Base-by-base conservation (phyloP, 148 eudicot genomes). In the Fagopyrum tataricum region DNA sequence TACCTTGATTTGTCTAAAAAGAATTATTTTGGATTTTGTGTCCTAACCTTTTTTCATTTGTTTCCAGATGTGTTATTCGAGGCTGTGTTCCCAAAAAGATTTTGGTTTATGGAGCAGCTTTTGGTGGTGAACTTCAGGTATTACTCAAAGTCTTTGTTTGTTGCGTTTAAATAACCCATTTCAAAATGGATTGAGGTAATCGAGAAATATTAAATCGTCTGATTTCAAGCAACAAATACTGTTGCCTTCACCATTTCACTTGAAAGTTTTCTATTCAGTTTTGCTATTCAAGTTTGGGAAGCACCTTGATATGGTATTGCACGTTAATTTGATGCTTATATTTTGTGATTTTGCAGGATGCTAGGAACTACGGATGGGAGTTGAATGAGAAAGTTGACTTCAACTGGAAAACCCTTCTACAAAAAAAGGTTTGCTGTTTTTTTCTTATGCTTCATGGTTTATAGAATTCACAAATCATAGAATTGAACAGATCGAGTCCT, bases 11-110 rank as follows among this genome's bases (percentile, higher is more conserved):
- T n/a, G 4, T 52, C 20, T 52, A 5, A 7, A 2, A 12, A 56
- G 10, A 56, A 1, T 1, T 56, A 18, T 7, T 20, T 24, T 56
- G 62, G 62, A 56, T 18, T 56, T 56, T 56, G 62, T 21, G 21
- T 67, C 1, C 56, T 39, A 75, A 37, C n/a, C 2, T 14, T 64
- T 37, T 41, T 31, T 17, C 67, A 24, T 77, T 39, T 71, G 31
- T 66, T 73, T 83, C 26, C 85, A 91, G 99, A 74, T 95, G 99
- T 81, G 99, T 95, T 31, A 87, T 95, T 75, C 97, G 97, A 75
- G 99, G 99, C 11, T 95, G 99, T 87, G 99, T 95, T 77, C 99
- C 99, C 39, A 95, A 95, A 84, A 95, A 95, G 91, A 95, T 95
- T 78, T 76, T 91, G 86, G 97, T 95, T 69, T 95, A 95, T 81